These are phyloP conservation scores for Claviceps sp. DNA, from an alignment of 2,329 filamentous ascomycete species.

Conservation along the genomic window DNA sequence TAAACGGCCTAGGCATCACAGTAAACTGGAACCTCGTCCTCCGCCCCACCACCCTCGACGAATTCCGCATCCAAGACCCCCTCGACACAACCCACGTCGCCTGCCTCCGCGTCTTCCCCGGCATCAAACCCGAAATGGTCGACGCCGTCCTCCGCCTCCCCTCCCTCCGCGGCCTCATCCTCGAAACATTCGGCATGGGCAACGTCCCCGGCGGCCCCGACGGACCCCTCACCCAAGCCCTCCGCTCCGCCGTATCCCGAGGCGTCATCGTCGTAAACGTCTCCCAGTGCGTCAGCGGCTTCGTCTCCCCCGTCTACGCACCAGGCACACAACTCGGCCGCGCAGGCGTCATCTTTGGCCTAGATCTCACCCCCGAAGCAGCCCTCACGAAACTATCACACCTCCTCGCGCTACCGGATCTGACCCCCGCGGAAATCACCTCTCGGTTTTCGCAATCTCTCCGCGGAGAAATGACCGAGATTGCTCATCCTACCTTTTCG, in stretches of 20 bases:
- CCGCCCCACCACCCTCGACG: conserved; percentile 58
- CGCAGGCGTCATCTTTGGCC: conserved; percentile 77
- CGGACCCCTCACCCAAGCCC: conserved; percentile 63
- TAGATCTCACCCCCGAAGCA: conserved; percentile 81
- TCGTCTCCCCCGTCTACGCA: conserved; percentile 66
- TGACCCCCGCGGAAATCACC: conserved; percentile 53
- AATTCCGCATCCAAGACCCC: conserved; percentile 56
- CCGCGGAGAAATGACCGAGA: conserved; percentile 75
- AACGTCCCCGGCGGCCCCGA: conserved; percentile 78
- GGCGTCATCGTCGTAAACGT: conserved; percentile 84
- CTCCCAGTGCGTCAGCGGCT: conserved; percentile 72
- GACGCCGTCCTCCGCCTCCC: conserved; percentile 68
- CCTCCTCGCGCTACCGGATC: conserved; percentile 54
- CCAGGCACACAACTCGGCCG: conserved; percentile 64
- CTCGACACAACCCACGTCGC: conserved; percentile 82
- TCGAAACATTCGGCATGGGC: conserved; percentile 88
- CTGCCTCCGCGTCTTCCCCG: conserved; percentile 79
- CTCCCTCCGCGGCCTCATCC: conserved; percentile 66
- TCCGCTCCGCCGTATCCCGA: conserved; percentile 62
- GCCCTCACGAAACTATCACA: conserved; percentile 86
- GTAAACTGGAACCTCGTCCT: conserved; percentile 70
- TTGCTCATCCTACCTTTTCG: conserved; percentile 57
- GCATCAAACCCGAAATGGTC: conserved; percentile 87
- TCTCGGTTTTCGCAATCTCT: conserved; percentile 61
- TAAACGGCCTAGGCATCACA: conserved; percentile 67